A percentile compares a stretch with the other conserved stretches of the same genome.
Evolutionary conservation across 306 rosid species (phyloP).

Genomic region (Casuarina glauca): DNA sequence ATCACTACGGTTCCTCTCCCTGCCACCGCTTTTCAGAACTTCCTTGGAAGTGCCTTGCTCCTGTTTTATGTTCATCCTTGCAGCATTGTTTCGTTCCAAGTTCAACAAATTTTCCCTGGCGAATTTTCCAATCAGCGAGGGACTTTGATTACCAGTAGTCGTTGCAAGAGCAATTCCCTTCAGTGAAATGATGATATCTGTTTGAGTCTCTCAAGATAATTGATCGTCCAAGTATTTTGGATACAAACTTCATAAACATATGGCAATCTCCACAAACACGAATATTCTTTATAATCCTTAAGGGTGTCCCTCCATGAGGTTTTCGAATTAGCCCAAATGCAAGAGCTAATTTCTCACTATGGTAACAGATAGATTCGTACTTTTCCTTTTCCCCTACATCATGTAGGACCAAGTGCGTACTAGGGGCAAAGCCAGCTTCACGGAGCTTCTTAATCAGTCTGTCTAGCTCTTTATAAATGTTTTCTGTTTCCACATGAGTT

Average conservation of each 20-base stretch:
- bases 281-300: conserved; percentile 28
- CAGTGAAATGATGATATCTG: conserved; percentile 28
- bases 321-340: conserved; percentile 21
- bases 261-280: conserved; percentile 29
- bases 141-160: conserved; percentile 10
- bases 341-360: conserved; percentile 19
- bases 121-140: not conserved
- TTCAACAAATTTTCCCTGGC: not conserved
- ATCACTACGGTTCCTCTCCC: too few relatives aligned
- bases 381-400: conserved; percentile 38
- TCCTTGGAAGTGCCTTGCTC: not conserved
- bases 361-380: conserved; percentile 23
- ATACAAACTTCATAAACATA: conserved; percentile 29
- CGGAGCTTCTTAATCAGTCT: conserved; percentile 23
- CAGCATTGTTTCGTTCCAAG: not conserved
- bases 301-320: conserved; percentile 15
- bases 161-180: conserved; percentile 25
- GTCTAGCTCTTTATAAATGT: conserved; percentile 28
- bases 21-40: not conserved
- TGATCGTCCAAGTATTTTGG: conserved; percentile 21
- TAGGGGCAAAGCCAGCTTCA: conserved; percentile 24
- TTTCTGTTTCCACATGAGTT: conserved; percentile 26
- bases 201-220: conserved; percentile 34
- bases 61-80: not conserved
- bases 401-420: conserved; percentile 32